Conservation (phyloP, 495 filamentous ascomycete species). For the Xylaria sp. region DNA sequence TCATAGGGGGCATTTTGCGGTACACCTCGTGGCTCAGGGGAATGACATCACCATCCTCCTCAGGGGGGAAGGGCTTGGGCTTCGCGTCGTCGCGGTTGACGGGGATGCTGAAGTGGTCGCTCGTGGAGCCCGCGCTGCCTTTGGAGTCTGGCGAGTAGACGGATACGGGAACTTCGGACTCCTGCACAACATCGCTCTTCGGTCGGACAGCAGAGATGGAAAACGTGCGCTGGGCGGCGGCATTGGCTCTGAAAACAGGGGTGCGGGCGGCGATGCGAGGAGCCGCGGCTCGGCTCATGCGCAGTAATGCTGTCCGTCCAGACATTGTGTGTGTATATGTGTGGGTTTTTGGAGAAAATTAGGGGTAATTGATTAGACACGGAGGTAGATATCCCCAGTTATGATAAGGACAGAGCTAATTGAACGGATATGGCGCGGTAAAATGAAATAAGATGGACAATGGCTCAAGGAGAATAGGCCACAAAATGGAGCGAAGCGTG, state of each 20-base stretch:
- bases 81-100: conserved; percentile 64
- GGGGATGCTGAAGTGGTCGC: conserved; percentile 78
- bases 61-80: conserved; percentile 43
- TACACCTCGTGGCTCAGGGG: conserved; percentile 55
- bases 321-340: conserved; percentile 47
- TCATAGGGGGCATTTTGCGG: conserved; percentile 59
- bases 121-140: conserved; percentile 53
- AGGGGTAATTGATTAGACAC: neutral
- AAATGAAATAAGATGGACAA: conserved; percentile 23
- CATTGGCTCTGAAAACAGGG: conserved; percentile 45
- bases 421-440: conserved; percentile 9
- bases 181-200: conserved; percentile 53
- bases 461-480: neutral
- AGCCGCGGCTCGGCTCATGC: conserved; percentile 43
- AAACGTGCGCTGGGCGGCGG: conserved; percentile 45
- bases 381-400: neutral
- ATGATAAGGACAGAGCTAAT: conserved; percentile 14
- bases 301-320: conserved; percentile 43
- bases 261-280: conserved; percentile 40
- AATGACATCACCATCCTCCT: conserved; percentile 43
- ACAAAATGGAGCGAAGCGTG: conserved; percentile 16
- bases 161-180: conserved; percentile 58
- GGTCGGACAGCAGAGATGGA: conserved; percentile 39
- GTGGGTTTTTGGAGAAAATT: neutral
- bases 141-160: conserved; percentile 54